Evolutionary conservation across 257 asterid genomes (phyloP).

Genomic region (Datura wrightii): DNA sequence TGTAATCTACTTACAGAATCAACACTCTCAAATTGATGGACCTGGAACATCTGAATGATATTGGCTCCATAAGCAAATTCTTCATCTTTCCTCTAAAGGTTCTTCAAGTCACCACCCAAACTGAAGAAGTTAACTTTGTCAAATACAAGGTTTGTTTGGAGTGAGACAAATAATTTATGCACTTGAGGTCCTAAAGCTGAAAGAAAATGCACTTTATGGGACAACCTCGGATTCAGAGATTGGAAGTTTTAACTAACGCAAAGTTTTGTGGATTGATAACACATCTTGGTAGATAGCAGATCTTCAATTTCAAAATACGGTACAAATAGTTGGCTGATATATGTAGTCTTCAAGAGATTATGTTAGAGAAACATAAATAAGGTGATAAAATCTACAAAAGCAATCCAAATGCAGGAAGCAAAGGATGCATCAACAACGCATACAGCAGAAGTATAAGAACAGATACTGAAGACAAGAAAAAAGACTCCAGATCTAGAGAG

Average conservation of each 20-base stretch:
- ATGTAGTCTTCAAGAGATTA: not conserved
- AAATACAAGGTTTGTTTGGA: not conserved
- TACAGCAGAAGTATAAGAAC: not conserved
- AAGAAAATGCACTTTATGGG: not conserved
- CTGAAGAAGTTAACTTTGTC: not conserved
- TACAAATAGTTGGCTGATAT: not conserved
- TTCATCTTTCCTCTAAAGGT: not conserved
- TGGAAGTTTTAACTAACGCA: not conserved
- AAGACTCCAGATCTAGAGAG: not conserved
- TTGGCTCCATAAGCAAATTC: not conserved
- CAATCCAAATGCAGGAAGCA: not conserved
- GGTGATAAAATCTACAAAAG: not conserved
- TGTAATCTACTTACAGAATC: not conserved
- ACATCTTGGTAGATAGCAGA: not conserved
- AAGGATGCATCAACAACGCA: not conserved
- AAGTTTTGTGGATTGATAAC: not conserved
- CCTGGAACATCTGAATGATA: not conserved
- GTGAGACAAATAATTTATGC: not conserved
- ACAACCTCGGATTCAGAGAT: not conserved
- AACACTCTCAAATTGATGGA: slow-evolving; percentile 3
- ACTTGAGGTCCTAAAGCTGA: not conserved
- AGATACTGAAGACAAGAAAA: not conserved
- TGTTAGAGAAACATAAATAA: not conserved
- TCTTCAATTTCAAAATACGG: not conserved
- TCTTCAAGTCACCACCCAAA: not conserved